Percentiles rank a stretch among this genome's conserved stretches.
Conservation (phyloP, 208 protist species). For the Trypanosomatidae sp. region DNA sequence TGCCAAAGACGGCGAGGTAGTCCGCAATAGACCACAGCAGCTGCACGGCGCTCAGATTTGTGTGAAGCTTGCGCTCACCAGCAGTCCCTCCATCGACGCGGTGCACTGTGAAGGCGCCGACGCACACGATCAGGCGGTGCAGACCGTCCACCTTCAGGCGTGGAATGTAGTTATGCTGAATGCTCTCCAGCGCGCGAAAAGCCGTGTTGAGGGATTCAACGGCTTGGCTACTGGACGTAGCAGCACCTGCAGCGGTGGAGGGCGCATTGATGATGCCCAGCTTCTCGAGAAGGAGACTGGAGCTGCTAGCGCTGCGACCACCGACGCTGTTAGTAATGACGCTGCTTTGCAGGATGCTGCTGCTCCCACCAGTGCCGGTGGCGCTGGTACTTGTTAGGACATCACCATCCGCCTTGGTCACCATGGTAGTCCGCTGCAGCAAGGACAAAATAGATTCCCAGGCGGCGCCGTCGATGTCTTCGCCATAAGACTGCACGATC, state of each 20-base stretch:
- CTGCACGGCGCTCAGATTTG: constrained; percentile 87
- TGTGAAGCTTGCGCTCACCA: constrained; percentile 51
- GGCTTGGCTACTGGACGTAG: constrained; percentile 15
- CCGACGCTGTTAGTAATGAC: background rate
- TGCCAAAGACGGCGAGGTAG: constrained; percentile 47
- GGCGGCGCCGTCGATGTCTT: constrained; percentile 42
- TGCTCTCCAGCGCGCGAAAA: constrained; percentile 68
- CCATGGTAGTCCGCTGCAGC: constrained; percentile 40
- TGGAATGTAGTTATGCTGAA: constrained; percentile 77
- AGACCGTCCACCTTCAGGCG: constrained; percentile 51
- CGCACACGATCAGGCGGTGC: constrained; percentile 52
- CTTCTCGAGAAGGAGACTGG: background rate
- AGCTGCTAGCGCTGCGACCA: background rate
- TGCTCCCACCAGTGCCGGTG: background rate
- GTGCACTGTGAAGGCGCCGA: constrained; percentile 56
- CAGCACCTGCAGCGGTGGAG: background rate
- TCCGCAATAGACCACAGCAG: constrained; percentile 86
- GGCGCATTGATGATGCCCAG: background rate
- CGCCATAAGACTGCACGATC: constrained; percentile 62
- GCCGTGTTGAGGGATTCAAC: constrained; percentile 43
- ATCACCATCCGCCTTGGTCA: background rate
- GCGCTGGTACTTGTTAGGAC: background rate
- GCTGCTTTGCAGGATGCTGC: background rate
- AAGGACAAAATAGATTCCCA: constrained; percentile 55
- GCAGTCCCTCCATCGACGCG: constrained; percentile 22